Conservation (phyloP, 495 filamentous ascomycete species). For the Thozetella sp. region DNA sequence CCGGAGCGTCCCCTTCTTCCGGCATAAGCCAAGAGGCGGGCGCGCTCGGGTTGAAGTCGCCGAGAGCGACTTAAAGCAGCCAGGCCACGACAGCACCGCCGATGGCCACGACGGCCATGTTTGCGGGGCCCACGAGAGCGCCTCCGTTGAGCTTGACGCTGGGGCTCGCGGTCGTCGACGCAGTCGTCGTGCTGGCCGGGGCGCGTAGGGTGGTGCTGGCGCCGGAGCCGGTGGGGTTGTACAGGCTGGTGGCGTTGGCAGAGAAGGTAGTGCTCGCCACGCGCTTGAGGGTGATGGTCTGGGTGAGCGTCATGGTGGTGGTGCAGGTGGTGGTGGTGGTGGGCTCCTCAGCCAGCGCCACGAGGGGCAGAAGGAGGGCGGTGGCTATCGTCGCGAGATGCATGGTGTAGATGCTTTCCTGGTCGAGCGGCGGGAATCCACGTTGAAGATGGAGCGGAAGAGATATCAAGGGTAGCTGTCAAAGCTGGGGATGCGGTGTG, state of each 20-base stretch:
- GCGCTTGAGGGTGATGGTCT: constrained; percentile 49
- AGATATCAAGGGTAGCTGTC: background rate
- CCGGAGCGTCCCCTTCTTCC: constrained; percentile 2
- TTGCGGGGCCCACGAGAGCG: constrained; percentile 31
- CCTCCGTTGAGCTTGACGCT: constrained; percentile 31
- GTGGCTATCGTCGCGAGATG: constrained; percentile 27
- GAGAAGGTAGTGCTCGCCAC: constrained; percentile 28
- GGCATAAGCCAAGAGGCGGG: background rate
- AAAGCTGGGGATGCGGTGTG: background rate
- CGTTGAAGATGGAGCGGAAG: constrained; percentile 3
- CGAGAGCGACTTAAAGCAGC: constrained; percentile 34
- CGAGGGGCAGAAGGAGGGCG: constrained; percentile 45
- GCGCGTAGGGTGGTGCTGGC: constrained; percentile 20
- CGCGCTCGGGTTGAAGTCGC: background rate
- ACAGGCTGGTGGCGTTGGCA: constrained; percentile 19
- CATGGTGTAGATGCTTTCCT: constrained; percentile 20
- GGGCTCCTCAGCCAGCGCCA: constrained; percentile 33
- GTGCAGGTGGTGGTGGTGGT: constrained; percentile 42
- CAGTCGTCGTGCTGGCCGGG: constrained; percentile 20
- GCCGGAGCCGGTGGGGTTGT: constrained; percentile 17
- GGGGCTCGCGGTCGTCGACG: constrained; percentile 14
- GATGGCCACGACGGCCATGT: constrained; percentile 40
- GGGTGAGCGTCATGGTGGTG: constrained; percentile 51
- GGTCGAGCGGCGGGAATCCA: constrained; percentile 9
- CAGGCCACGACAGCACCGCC: constrained; percentile 45